phyloP scores from a whole-genome alignment of 768 basidiomycete genomes.

The Suillus brevipes region DNA sequence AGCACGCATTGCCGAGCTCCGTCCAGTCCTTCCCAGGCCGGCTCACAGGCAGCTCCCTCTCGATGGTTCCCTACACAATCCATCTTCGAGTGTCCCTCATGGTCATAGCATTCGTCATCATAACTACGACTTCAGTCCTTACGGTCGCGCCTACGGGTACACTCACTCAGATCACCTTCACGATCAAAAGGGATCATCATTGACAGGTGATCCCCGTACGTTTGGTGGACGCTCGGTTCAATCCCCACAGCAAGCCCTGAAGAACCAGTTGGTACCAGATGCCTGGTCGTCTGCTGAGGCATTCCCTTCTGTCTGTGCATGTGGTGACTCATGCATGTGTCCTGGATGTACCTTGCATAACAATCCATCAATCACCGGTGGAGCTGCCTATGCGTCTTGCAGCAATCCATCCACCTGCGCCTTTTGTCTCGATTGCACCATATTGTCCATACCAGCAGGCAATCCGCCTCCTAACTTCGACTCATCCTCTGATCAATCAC shows the following conservation, averaged over 20 bases:
- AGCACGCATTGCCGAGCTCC: conserved; percentile 62
- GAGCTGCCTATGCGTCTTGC: conserved; percentile 39
- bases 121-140: conserved; percentile 59
- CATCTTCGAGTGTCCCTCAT: conserved; percentile 46
- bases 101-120: conserved; percentile 47
- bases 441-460: conserved; percentile 48
- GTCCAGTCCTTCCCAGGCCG: conserved; percentile 71
- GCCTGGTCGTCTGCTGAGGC: conserved; percentile 25
- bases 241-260: conserved; percentile 29
- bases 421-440: conserved; percentile 65
- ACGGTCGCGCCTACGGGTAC: conserved; percentile 63
- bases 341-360: conserved; percentile 64
- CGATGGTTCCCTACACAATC: conserved; percentile 46
- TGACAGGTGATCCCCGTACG: conserved; percentile 20
- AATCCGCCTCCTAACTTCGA: conserved; percentile 42
- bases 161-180: conserved; percentile 36
- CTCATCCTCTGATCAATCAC: conserved; percentile 43
- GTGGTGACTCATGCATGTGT: conserved; percentile 63
- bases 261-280: conserved; percentile 26
- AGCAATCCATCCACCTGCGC: conserved; percentile 38
- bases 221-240: conserved; percentile 25
- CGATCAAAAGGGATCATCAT: conserved; percentile 22
- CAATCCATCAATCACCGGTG: conserved; percentile 37
- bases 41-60: conserved; percentile 20
- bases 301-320: conserved; percentile 57